A percentile compares a stretch with the other conserved stretches of the same genome.
phyloP scores from a whole-genome alignment of 2,329 filamentous ascomycete genomes.

The Aspergillus pseudotamarii region DNA sequence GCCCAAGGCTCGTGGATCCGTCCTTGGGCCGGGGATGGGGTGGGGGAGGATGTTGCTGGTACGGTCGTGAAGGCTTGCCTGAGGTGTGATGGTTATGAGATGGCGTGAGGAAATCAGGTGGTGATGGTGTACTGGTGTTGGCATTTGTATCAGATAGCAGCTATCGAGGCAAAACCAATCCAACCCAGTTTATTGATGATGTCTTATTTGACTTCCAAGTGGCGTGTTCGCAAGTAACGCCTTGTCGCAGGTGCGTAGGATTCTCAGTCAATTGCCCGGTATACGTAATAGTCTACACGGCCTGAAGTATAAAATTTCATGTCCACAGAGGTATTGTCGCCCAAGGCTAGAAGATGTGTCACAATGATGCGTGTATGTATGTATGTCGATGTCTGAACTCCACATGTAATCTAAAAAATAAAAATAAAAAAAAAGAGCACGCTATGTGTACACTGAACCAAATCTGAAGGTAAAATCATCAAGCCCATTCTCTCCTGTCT shows the following conservation, averaged over 20 bases:
- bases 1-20: constrained; percentile 16
- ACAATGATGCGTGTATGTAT: not conserved
- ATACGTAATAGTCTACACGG: not conserved
- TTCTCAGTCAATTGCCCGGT: not conserved
- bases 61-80: constrained; percentile 14
- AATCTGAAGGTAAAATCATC: not conserved
- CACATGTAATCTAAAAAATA: not conserved
- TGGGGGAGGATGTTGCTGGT: constrained; percentile 17
- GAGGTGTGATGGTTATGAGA: constrained; percentile 4
- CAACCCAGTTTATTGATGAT: constrained; percentile 9
- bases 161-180: constrained; percentile 16
- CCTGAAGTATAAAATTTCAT: not conserved
- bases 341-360: not conserved
- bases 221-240: not conserved
- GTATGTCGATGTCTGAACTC: not conserved
- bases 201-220: not conserved
- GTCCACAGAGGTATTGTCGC: not conserved
- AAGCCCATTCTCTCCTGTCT: not conserved
- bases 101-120: not conserved
- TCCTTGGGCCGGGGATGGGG: constrained; percentile 16
- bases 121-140: constrained; percentile 12
- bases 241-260: not conserved
- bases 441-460: not conserved
- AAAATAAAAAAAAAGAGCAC: not conserved
- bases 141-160: constrained; percentile 19